Base-by-base conservation (phyloP, 2,329 filamentous ascomycete species). In the Cordyceps tenuipes region DNA sequence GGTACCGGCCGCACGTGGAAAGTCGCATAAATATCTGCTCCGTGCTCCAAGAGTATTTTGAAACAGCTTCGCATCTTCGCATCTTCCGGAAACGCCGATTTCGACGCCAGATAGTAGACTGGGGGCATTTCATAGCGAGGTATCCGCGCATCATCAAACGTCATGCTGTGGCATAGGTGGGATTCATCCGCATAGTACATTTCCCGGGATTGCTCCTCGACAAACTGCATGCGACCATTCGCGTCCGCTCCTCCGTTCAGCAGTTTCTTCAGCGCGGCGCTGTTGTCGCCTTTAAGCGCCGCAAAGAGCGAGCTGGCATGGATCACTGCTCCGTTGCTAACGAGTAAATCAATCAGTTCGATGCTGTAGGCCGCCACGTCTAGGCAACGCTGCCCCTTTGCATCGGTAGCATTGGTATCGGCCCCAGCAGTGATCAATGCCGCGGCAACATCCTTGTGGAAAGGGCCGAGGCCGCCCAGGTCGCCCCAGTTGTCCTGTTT, bases 351-450 rank as follows among this genome's bases (percentile, higher is more conserved):
- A 7, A 57, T 21, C 44, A 64, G 50, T 4, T 60, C 48, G 6
- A 29, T 43, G n/a, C 61, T 55, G n/a, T 58, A 36, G 2, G 23
- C n/a, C 3, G 61, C 62, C 34, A 36, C 44, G 15, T 50, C 52
- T 1, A 65, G 57, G 51, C 63, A 65, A n/a, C 48, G 62, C 9
- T 31, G 41, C 6, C 64, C 63, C 7, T 36, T 23, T 1, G 13
- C 17, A 36, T 64, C 58, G 6, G 59, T 17, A 0, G 62, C 64
- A 26, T 62, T 61, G 19, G 62, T 21, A 17, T 64, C 41, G 4
- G 61, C 64, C 1, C 63, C 57, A 1, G 59, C 50, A 0, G 50
- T 10, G 39, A 61, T 54, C 7, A 65, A 55, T 1, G 53, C 26
- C 10, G 21, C 43, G 7, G 59, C 60, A 8, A 61, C 62, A 12